These are phyloP conservation scores for Fusarium siculi DNA, from an alignment of 2,329 filamentous ascomycete species.

Conservation along the genomic window DNA sequence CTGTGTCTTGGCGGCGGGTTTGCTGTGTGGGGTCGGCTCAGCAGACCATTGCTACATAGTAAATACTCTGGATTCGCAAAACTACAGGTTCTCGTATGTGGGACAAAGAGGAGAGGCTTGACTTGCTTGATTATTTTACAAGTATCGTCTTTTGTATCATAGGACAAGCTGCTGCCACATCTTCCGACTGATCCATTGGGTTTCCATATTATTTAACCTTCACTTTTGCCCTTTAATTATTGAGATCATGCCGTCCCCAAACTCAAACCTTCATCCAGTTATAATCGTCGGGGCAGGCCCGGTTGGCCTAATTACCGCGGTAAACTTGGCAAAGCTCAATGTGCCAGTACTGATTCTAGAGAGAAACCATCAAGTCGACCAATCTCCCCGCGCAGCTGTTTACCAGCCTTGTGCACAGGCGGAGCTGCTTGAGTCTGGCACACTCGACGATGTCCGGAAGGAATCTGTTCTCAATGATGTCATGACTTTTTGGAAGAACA, in stretches of 20 bases:
- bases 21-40: not conserved
- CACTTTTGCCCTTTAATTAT: no score
- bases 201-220: no score
- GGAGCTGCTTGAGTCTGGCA: not conserved
- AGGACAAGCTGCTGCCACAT: no score
- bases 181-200: no score
- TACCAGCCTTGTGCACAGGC: not conserved
- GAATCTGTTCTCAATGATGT: not conserved
- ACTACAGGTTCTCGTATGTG: not conserved
- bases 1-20: not conserved
- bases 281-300: not conserved
- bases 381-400: not conserved
- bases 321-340: not conserved
- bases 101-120: not conserved
- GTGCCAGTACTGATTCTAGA: not conserved
- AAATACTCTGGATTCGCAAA: not conserved
- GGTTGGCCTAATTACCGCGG: not conserved
- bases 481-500: not conserved
- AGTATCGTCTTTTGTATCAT: accelerated
- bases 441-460: not conserved
- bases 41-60: not conserved
- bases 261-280: not conserved
- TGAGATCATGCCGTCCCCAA: not conserved
- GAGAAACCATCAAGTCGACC: not conserved
- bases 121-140: not conserved